Percentiles rank a stretch among this genome's conserved stretches.
These are phyloP conservation scores for Avena eriantha DNA, from an alignment of 176 grass and related monocot species.

Conservation along the genomic window DNA sequence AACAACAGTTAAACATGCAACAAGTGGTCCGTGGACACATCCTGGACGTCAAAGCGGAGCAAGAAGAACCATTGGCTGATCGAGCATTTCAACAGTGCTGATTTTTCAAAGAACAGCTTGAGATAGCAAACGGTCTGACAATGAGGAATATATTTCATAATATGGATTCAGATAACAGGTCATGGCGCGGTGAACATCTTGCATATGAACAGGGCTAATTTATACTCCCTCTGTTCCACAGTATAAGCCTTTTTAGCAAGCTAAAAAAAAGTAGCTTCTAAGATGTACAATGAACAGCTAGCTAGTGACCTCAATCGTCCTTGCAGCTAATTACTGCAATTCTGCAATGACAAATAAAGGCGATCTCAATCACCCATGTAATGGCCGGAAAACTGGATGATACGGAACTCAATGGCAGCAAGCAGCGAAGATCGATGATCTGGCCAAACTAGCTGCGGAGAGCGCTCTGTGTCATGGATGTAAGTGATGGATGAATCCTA, in stretches of 20 bases:
- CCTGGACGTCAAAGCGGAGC: not conserved
- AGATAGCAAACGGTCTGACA: not conserved
- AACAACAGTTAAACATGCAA: not conserved
- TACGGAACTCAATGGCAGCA: slow-evolving; percentile 7
- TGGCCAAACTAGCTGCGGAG: slow-evolving; percentile 40
- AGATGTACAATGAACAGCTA: slow-evolving; percentile 19
- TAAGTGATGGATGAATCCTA: slow-evolving; percentile 80
- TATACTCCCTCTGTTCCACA: not conserved
- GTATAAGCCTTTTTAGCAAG: too few species aligned
- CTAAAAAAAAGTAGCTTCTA: too few species aligned
- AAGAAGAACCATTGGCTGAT: not conserved
- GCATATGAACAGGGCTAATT: not conserved
- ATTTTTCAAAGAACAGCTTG: not conserved
- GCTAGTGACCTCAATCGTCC: not conserved
- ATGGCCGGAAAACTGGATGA: not conserved
- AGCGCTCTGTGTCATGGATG: slow-evolving; percentile 84
- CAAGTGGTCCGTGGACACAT: not conserved
- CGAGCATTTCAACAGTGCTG: not conserved
- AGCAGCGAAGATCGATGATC: not conserved
- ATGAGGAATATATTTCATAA: not conserved
- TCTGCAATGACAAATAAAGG: slow-evolving; percentile 1
- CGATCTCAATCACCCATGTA: not conserved
- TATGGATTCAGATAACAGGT: not conserved
- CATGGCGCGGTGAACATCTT: not conserved
- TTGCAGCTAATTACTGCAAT: slow-evolving; percentile 25